A percentile compares a stretch with the other conserved stretches of the same genome.
Conservation (phyloP, 2,329 filamentous ascomycete species). For the Penicillium corylophilum region DNA sequence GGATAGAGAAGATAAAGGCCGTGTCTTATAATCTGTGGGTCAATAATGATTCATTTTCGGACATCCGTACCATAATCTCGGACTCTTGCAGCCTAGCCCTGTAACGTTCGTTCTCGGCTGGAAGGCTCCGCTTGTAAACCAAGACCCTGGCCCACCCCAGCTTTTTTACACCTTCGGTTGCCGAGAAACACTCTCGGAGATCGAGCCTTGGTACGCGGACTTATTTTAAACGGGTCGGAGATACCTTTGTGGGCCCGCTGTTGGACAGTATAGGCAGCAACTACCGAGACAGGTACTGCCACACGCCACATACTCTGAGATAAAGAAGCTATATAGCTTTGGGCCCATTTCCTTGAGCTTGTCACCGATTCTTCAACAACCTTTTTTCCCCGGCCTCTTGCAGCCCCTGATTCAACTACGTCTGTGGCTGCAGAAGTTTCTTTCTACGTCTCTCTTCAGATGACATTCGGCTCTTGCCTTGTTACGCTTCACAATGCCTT, state of each 20-base stretch:
- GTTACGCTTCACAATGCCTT: constrained; percentile 7
- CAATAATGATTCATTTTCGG: neutral
- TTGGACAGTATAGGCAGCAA: neutral
- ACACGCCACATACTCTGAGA: neutral
- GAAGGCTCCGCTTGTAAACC: neutral
- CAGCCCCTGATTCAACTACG: neutral
- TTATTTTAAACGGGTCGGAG: neutral
- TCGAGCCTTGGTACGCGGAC: neutral
- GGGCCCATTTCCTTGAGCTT: neutral
- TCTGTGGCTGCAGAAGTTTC: neutral
- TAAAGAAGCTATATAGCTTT: neutral
- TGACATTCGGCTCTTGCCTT: neutral
- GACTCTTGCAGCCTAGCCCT: neutral
- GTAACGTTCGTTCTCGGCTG: neutral
- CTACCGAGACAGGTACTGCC: neutral
- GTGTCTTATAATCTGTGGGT: neutral
- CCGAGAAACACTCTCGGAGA: neutral
- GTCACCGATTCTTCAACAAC: neutral
- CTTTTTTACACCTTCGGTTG: constrained; percentile 6
- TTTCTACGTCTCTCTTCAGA: neutral
- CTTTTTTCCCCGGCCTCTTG: neutral
- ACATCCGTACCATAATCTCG: neutral
- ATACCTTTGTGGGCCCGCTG: neutral
- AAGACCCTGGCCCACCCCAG: neutral
- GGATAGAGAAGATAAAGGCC: neutral